Base-by-base conservation (phyloP, 305 asterid genomes). In the Fraxinus paxiana region DNA sequence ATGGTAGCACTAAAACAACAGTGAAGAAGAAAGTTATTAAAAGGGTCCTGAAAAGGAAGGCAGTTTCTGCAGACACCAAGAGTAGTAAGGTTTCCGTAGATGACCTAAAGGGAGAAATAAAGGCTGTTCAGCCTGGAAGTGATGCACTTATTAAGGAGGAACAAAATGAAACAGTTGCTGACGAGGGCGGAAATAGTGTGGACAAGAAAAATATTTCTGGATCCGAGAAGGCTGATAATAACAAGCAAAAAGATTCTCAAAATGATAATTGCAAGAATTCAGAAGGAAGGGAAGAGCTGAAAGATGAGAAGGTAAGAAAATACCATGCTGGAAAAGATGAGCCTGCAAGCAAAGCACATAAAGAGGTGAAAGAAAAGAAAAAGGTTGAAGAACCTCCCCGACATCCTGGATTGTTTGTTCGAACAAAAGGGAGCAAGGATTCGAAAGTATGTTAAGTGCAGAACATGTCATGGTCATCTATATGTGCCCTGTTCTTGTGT, bases 391-490 rank as follows among this genome's bases (percentile, higher is more conserved):
- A 93, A 78, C 94, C 88, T 80, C 98, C 99, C 70, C 86, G 94
- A 79, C 98, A 92, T 87, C 99, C 98, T 82, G 99, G 99, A 59
- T 84, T 96, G 77, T 63, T 94, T 89, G 88, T 96, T 85, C 98
- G 85, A 83, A 96, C 92, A 65, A 85, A 87, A 82, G 93, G 93
- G 86, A 84, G 87, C 91, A 93, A 87, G 83, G 96, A 84, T 82
- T 86, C 88, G 34, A 96, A 92, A 86, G 99, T 96, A 90, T 73
- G 94, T 89, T 70, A 43, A 46, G 6, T n/a, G 67, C 71, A 30
- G 13, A 81, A 73, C 43, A 37, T 61, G 34, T 51, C 31, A 9
- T 65, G 9, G 7, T 82, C 79, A 79, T 81, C 54, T 1, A 31
- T 63, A 65, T 7, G 33, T 76, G 61, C 35, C 26, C 80, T 63